Conservation (phyloP, 1,284 basidiomycete species). For the Apiotrichum laibachii region DNA sequence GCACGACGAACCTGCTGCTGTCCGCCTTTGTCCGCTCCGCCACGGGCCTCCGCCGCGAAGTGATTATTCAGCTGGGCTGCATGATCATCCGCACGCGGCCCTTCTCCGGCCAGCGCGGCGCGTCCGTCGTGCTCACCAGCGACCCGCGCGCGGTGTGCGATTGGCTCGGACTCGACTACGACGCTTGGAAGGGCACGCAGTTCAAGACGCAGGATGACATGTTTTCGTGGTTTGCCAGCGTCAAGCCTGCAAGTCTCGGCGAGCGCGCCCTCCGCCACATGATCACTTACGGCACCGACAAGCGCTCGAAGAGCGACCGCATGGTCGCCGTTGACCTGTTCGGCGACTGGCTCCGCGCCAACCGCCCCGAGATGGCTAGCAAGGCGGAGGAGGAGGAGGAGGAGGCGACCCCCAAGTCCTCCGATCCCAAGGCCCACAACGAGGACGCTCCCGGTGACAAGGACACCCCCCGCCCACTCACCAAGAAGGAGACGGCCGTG, state of each 20-base stretch:
- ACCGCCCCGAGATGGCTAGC: neutral
- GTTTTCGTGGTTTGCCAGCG: slow-evolving; percentile 7
- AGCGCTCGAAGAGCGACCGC: neutral
- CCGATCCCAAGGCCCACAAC: neutral
- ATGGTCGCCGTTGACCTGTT: slow-evolving; percentile 7
- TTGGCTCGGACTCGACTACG: slow-evolving; percentile 33
- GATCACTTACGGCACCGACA: neutral
- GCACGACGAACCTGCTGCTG: slow-evolving; percentile 14
- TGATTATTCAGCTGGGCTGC: slow-evolving; percentile 19
- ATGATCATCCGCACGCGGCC: slow-evolving; percentile 25
- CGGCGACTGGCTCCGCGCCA: slow-evolving; percentile 1
- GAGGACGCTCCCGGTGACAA: slow-evolving; percentile 16
- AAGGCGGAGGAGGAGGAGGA: slow-evolving; percentile 1
- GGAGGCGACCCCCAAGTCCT: neutral
- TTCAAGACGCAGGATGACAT: slow-evolving; percentile 1
- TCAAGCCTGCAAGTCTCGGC: neutral
- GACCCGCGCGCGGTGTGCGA: slow-evolving; percentile 26
- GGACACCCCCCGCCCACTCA: slow-evolving; percentile 19
- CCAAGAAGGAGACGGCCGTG: slow-evolving; percentile 11
- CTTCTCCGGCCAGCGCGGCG: slow-evolving; percentile 23
- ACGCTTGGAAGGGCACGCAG: neutral
- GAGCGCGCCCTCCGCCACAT: slow-evolving; percentile 2
- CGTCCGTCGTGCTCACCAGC: slow-evolving; percentile 28
- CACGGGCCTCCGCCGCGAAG: neutral
- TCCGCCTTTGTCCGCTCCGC: slow-evolving; percentile 12